These are phyloP conservation scores for Kodamaea fungicola DNA, from an alignment of 1,139 yeast genomes.

Conservation along the genomic window DNA sequence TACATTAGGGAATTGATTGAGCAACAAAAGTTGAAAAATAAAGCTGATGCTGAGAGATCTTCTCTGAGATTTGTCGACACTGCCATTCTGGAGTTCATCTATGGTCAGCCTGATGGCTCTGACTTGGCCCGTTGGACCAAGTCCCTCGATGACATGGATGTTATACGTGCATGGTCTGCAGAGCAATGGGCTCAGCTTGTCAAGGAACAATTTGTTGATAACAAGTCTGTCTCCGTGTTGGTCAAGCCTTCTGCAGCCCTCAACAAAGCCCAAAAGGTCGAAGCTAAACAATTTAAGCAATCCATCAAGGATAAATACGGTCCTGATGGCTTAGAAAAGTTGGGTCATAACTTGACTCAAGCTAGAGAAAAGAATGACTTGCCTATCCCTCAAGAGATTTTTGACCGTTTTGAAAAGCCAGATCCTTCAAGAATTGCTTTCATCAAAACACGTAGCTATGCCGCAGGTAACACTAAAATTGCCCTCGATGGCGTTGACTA, in stretches of 20 bases:
- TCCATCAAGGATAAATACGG: slow-evolving; percentile 56
- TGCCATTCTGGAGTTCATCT: slow-evolving; percentile 76
- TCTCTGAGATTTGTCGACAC: slow-evolving; percentile 59
- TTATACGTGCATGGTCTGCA: slow-evolving; percentile 56
- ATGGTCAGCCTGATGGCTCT: slow-evolving; percentile 63
- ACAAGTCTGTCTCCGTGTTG: slow-evolving; percentile 67
- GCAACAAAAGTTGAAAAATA: slow-evolving; percentile 60
- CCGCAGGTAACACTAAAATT: slow-evolving; percentile 33
- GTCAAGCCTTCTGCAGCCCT: slow-evolving; percentile 71
- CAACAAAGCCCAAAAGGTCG: slow-evolving; percentile 50
- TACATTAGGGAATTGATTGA: slow-evolving; percentile 67
- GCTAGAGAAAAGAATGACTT: slow-evolving; percentile 70
- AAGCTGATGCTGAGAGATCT: slow-evolving; percentile 64
- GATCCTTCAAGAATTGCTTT: slow-evolving; percentile 75
- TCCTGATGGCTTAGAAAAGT: slow-evolving; percentile 52
- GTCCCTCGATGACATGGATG: slow-evolving; percentile 59
- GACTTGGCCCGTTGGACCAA: slow-evolving; percentile 55
- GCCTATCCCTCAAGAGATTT: slow-evolving; percentile 68
- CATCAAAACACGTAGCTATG: slow-evolving; percentile 63
- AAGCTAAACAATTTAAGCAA: slow-evolving; percentile 46
- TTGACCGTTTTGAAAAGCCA: slow-evolving; percentile 62
- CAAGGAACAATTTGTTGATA: slow-evolving; percentile 53
- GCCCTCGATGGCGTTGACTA: slow-evolving; percentile 11
- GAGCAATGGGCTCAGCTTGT: slow-evolving; percentile 66
- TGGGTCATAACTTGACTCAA: slow-evolving; percentile 47